A percentile compares a stretch with the other conserved stretches of the same genome.
These are phyloP conservation scores for Colletotrichum godetiae DNA, from an alignment of 2,329 filamentous ascomycete species.

Conservation along the genomic window DNA sequence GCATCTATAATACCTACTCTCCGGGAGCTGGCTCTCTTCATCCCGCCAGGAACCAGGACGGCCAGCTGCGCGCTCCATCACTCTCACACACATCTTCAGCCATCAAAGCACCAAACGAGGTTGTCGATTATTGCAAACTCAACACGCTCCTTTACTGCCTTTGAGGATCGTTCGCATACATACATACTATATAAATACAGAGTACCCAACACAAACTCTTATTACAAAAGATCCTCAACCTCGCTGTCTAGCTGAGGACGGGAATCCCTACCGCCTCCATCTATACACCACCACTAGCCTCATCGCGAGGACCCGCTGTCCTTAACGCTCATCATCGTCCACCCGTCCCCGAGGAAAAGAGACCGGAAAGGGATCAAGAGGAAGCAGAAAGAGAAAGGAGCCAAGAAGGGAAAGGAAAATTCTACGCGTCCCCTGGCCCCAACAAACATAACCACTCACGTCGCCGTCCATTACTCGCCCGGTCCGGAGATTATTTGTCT, in stretches of 20 bases:
- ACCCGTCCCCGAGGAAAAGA: slow-evolving; percentile 4
- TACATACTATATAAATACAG: slow-evolving; percentile 20
- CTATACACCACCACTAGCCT: slow-evolving; percentile 42
- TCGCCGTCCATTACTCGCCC: slow-evolving; percentile 39
- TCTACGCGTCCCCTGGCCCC: slow-evolving; percentile 49
- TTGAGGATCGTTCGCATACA: slow-evolving; percentile 36
- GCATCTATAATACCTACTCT: slow-evolving; percentile 50
- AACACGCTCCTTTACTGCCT: slow-evolving; percentile 54
- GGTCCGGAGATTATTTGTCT: slow-evolving; percentile 44
- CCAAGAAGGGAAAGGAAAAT: slow-evolving; percentile 38
- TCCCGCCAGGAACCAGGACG: slow-evolving; percentile 54
- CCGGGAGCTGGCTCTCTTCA: slow-evolving; percentile 66
- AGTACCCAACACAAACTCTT: not conserved
- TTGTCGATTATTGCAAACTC: slow-evolving; percentile 52
- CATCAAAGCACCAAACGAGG: slow-evolving; percentile 53
- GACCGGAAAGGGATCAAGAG: slow-evolving; percentile 1
- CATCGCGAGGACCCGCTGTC: slow-evolving; percentile 52
- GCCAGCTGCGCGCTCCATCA: slow-evolving; percentile 46
- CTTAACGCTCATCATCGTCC: slow-evolving; percentile 45
- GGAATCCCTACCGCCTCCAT: slow-evolving; percentile 41
- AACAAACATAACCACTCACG: slow-evolving; percentile 30
- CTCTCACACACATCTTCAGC: slow-evolving; percentile 37
- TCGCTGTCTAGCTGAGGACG: slow-evolving; percentile 19
- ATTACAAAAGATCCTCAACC: not conserved
- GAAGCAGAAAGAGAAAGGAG: slow-evolving; percentile 10